phyloP scores from a whole-genome alignment of 2,329 filamentous ascomycete species.

The Ophiostoma angusticollis region DNA sequence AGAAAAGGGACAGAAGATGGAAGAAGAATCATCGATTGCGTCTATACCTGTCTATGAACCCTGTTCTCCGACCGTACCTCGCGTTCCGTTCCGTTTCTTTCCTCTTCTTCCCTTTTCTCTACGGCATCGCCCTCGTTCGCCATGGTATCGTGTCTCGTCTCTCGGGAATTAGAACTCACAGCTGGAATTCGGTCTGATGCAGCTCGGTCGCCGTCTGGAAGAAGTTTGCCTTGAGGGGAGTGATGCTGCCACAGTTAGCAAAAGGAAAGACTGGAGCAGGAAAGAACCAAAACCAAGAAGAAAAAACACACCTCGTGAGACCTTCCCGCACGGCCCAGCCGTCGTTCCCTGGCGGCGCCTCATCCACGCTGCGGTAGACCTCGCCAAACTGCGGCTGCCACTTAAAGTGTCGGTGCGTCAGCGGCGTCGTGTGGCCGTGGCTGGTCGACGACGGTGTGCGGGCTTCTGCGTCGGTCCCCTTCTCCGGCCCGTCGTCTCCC shows the following conservation, averaged over 20 bases:
- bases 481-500: constrained; percentile 23
- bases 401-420: constrained; percentile 72
- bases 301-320: constrained; percentile 54
- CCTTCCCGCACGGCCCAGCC: constrained; percentile 87
- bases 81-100: background rate
- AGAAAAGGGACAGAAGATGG: background rate
- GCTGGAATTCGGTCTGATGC: constrained; percentile 58
- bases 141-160: too few species aligned
- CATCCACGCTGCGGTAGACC: constrained; percentile 77
- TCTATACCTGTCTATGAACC: constrained; percentile 11
- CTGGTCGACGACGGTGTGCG: background rate
- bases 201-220: constrained; percentile 57
- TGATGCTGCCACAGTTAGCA: constrained; percentile 47
- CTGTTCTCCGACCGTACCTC: too few species aligned
- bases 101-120: background rate
- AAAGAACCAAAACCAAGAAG: background rate
- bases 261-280: background rate
- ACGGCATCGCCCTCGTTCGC: too few species aligned
- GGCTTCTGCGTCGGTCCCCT: constrained; percentile 15
- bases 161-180: too few species aligned
- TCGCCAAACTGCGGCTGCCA: constrained; percentile 83
- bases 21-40: constrained; percentile 3
- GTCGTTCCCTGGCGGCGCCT: constrained; percentile 69
- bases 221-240: constrained; percentile 85
- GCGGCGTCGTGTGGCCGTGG: constrained; percentile 24